Conservation (phyloP, 768 basidiomycete genomes). For the Panaeolus cyanescens region DNA sequence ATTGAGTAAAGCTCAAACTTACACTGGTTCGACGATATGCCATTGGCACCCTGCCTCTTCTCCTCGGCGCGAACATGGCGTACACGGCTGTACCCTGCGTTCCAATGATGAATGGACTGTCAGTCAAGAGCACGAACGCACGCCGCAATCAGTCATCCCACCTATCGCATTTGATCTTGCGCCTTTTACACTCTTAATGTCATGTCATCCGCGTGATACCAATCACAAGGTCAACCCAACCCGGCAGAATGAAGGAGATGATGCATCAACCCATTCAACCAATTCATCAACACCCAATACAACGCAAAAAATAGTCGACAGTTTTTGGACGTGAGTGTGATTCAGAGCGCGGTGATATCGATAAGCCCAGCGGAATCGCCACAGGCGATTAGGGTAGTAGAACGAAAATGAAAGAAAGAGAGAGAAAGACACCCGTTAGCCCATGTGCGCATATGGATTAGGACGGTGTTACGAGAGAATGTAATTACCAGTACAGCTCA, state of each 20-base stretch:
- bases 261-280: slow-evolving; percentile 1
- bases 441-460: slow-evolving; percentile 13
- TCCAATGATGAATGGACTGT: slow-evolving; percentile 18
- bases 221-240: slow-evolving; percentile 25
- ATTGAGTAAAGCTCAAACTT: slow-evolving; percentile 34
- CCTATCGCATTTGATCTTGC: slow-evolving; percentile 91
- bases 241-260: slow-evolving; percentile 20
- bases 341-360: slow-evolving; percentile 20
- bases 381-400: slow-evolving; percentile 7
- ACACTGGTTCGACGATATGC: slow-evolving; percentile 83
- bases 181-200: slow-evolving; percentile 73
- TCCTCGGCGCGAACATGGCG: slow-evolving; percentile 77
- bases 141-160: slow-evolving; percentile 33
- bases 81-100: slow-evolving; percentile 74
- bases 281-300: slow-evolving; percentile 14
- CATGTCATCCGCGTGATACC: slow-evolving; percentile 25
- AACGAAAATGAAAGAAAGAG: slow-evolving; percentile 15
- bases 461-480: slow-evolving; percentile 22
- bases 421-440: slow-evolving; percentile 13
- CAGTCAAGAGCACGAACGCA: slow-evolving; percentile 15
- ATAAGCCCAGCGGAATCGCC: slow-evolving; percentile 15
- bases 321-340: background rate
- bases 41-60: slow-evolving; percentile 83
- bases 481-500: slow-evolving; percentile 80
- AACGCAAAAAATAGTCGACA: slow-evolving; percentile 12